A percentile compares a stretch with the other conserved stretches of the same genome.
Evolutionary conservation across 2,329 filamentous ascomycete genomes (phyloP).

Genomic region (Drechslerella dactyloides): DNA sequence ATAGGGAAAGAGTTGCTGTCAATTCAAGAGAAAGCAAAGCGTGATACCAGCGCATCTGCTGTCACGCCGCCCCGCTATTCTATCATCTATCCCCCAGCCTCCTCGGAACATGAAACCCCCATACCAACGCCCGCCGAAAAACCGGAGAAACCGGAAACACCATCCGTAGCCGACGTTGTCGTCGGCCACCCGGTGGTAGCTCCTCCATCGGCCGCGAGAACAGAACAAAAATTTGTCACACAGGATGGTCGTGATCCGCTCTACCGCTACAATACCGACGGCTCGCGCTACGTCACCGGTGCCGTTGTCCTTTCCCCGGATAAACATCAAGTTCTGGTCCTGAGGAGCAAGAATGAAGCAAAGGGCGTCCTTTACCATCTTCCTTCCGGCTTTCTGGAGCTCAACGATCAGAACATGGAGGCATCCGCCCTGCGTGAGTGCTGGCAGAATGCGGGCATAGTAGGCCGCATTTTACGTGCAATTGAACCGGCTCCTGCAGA

Average conservation of each 20-base stretch:
- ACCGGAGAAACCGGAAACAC: slow-evolving; percentile 24
- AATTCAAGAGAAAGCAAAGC: not conserved
- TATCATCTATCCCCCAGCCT: slow-evolving; percentile 20
- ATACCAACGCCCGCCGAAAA: slow-evolving; percentile 7
- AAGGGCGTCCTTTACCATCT: slow-evolving; percentile 35
- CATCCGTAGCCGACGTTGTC: not conserved
- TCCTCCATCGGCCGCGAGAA: not conserved
- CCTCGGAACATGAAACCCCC: not conserved
- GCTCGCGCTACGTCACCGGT: slow-evolving; percentile 47
- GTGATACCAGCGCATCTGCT: not conserved
- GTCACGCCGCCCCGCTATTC: slow-evolving; percentile 43
- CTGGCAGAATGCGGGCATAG: slow-evolving; percentile 49
- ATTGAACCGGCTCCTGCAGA: slow-evolving; percentile 49
- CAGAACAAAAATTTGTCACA: slow-evolving; percentile 13
- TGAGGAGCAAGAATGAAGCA: slow-evolving; percentile 42
- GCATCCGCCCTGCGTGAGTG: slow-evolving; percentile 45
- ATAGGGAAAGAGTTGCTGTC: not conserved
- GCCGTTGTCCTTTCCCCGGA: slow-evolving; percentile 48
- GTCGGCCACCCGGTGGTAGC: not conserved
- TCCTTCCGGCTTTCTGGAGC: slow-evolving; percentile 39
- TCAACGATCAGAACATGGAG: slow-evolving; percentile 50
- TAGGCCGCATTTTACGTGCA: slow-evolving; percentile 40
- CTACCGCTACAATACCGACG: slow-evolving; percentile 47
- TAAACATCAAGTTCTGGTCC: slow-evolving; percentile 45
- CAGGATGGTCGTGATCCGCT: slow-evolving; percentile 32